A percentile compares a stretch with the other conserved stretches of the same genome.
These are phyloP conservation scores for Penicillium vulpinum DNA, from an alignment of 2,329 filamentous ascomycete genomes.

Conservation along the genomic window DNA sequence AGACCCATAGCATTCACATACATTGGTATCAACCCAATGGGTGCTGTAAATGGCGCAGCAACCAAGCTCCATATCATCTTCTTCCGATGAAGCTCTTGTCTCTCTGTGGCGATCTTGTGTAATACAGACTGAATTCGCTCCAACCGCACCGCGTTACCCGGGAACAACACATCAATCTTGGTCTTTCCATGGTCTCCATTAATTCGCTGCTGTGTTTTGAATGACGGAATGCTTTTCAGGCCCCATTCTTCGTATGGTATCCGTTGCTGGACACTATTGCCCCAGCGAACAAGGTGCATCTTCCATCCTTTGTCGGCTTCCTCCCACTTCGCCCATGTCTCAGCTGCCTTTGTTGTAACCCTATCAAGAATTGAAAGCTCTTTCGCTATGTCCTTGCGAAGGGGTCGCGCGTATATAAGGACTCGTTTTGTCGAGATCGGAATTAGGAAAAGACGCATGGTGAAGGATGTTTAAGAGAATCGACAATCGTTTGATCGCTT, in stretches of 20 bases:
- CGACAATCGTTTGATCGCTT: no score
- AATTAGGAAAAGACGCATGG: constrained; percentile 90
- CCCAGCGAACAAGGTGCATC: constrained; percentile 78
- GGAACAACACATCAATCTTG: constrained; percentile 69
- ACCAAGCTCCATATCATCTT: constrained; percentile 78
- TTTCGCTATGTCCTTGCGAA: constrained; percentile 57
- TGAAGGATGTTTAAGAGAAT: background rate
- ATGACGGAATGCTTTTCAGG: constrained; percentile 85
- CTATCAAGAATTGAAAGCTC: constrained; percentile 66
- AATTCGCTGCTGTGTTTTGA: constrained; percentile 65
- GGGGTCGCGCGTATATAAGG: constrained; percentile 85
- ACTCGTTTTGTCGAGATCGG: constrained; percentile 89
- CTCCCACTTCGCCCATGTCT: constrained; percentile 85
- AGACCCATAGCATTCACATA: constrained; percentile 49
- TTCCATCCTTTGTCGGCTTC: constrained; percentile 83
- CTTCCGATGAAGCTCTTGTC: constrained; percentile 73
- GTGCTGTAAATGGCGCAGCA: constrained; percentile 78
- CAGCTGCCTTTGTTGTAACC: constrained; percentile 67
- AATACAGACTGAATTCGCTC: constrained; percentile 67
- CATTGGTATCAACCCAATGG: constrained; percentile 82
- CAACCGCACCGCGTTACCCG: constrained; percentile 65
- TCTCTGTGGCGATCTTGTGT: constrained; percentile 71
- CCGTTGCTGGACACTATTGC: constrained; percentile 78
- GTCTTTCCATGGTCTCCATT: constrained; percentile 66
- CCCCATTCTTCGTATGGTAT: constrained; percentile 99